Evolutionary conservation across 2,329 filamentous ascomycete species (phyloP).

Genomic region (Calonectria pseudoreteaudii): DNA sequence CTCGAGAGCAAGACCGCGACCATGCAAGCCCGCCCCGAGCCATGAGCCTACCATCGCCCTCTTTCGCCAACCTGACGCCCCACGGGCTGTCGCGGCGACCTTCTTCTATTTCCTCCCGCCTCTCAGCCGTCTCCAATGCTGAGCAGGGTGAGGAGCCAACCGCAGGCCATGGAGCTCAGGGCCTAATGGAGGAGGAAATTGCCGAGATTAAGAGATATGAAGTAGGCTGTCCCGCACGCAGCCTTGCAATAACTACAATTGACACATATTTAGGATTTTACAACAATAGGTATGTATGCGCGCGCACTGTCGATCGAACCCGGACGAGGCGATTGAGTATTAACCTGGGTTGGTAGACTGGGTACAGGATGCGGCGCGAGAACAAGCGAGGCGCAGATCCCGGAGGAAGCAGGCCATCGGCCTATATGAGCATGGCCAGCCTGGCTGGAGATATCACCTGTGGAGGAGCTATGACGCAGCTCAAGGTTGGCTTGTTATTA

Average conservation of each 20-base stretch:
- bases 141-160: slow-evolving; percentile 71
- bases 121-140: slow-evolving; percentile 74
- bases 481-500: slow-evolving; percentile 98
- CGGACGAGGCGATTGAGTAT: slow-evolving; percentile 42
- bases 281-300: slow-evolving; percentile 77
- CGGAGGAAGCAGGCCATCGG: slow-evolving; percentile 78
- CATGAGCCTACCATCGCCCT: slow-evolving; percentile 66
- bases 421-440: slow-evolving; percentile 76
- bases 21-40: slow-evolving; percentile 53
- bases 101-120: slow-evolving; percentile 73
- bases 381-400: slow-evolving; percentile 84
- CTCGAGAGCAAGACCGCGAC: slow-evolving; percentile 45
- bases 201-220: slow-evolving; percentile 98
- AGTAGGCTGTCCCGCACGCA: slow-evolving; percentile 53
- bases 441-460: slow-evolving; percentile 83
- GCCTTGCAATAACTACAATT: slow-evolving; percentile 42
- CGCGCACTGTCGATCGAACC: slow-evolving; percentile 22
- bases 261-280: slow-evolving; percentile 76
- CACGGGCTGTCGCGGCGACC: slow-evolving; percentile 58
- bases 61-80: slow-evolving; percentile 54
- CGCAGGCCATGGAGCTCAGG: slow-evolving; percentile 66
- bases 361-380: slow-evolving; percentile 96
- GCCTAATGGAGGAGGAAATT: slow-evolving; percentile 91
- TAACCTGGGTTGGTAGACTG: slow-evolving; percentile 71
- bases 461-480: slow-evolving; percentile 94